A percentile compares a stretch with the other conserved stretches of the same genome.
These are phyloP conservation scores for Gloeopeniophorella convolvens DNA, from an alignment of 768 basidiomycete species.

Conservation along the genomic window DNA sequence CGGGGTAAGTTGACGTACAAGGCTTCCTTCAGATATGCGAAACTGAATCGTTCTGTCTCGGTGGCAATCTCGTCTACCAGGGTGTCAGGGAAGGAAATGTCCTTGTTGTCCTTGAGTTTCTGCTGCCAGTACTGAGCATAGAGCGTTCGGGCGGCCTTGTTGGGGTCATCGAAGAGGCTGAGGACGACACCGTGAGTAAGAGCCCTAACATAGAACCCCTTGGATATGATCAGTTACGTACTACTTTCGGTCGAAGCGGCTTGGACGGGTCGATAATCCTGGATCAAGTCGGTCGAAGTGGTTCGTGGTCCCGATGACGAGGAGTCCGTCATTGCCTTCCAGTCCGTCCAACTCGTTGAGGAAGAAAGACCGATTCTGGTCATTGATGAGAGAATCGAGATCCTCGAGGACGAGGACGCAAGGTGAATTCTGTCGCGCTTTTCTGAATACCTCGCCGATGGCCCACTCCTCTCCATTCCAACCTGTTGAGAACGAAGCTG, in stretches of 20 bases:
- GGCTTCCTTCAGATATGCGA: slow-evolving; percentile 85
- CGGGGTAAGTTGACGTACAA: slow-evolving; percentile 49
- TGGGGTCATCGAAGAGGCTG: slow-evolving; percentile 70
- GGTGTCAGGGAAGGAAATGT: slow-evolving; percentile 59
- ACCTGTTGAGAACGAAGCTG: slow-evolving; percentile 29
- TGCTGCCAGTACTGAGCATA: slow-evolving; percentile 79
- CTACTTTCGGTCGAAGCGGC: slow-evolving; percentile 85
- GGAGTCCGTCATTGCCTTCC: slow-evolving; percentile 70
- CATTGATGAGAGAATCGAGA: slow-evolving; percentile 74
- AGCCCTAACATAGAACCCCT: neutral
- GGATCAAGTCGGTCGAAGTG: slow-evolving; percentile 78
- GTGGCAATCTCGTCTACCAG: slow-evolving; percentile 55
- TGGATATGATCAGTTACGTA: slow-evolving; percentile 35
- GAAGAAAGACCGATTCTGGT: slow-evolving; percentile 78
- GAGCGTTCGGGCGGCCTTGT: slow-evolving; percentile 50
- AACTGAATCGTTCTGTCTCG: slow-evolving; percentile 64
- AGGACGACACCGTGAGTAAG: too few relatives aligned
- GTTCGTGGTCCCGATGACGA: slow-evolving; percentile 77
- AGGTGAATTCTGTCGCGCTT: slow-evolving; percentile 65
- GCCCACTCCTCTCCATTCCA: slow-evolving; percentile 56
- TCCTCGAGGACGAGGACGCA: slow-evolving; percentile 63
- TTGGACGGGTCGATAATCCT: slow-evolving; percentile 69
- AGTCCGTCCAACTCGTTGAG: slow-evolving; percentile 81
- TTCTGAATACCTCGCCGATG: slow-evolving; percentile 62
- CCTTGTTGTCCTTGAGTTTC: slow-evolving; percentile 58